Evolutionary conservation across 2,329 filamentous ascomycete species (phyloP).

Genomic region (Cryphonectria naterciae): DNA sequence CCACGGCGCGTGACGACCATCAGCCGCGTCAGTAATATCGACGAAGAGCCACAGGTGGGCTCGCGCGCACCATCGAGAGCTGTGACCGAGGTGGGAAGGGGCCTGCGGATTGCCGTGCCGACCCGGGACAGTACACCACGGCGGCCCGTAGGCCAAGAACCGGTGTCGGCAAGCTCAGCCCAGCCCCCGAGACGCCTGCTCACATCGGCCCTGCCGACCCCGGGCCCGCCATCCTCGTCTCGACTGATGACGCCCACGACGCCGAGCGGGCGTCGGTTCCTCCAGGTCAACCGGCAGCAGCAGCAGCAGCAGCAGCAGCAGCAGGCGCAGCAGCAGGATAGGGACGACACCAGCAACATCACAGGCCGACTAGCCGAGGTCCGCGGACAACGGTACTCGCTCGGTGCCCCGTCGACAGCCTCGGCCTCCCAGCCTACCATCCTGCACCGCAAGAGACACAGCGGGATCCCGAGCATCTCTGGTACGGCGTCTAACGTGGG

Average conservation of each 20-base stretch:
- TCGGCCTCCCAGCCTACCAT: constrained; percentile 51
- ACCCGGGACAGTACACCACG: constrained; percentile 18
- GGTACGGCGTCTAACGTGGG: constrained; percentile 44
- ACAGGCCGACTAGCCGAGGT: constrained; percentile 47
- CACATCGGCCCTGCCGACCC: constrained; percentile 48
- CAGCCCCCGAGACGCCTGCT: constrained; percentile 59
- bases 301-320: constrained; percentile 32
- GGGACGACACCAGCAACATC: constrained; percentile 39
- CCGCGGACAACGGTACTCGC: constrained; percentile 49
- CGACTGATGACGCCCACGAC: constrained; percentile 47
- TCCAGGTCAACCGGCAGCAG: constrained; percentile 44
- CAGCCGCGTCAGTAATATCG: constrained; percentile 39
- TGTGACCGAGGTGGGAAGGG: constrained; percentile 56
- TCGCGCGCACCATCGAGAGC: constrained; percentile 63
- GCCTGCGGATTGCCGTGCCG: constrained; percentile 45
- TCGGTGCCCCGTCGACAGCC: constrained; percentile 44
- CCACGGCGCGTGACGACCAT: constrained; percentile 47
- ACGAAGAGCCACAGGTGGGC: constrained; percentile 54
- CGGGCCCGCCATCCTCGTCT: constrained; percentile 35
- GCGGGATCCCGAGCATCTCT: constrained; percentile 45
- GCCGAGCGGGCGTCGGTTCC: constrained; percentile 50
- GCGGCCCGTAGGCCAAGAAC: constrained; percentile 37
- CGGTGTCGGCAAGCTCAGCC: constrained; percentile 47
- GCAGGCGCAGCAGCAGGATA: constrained; percentile 25
- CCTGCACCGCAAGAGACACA: constrained; percentile 50